phyloP scores from a whole-genome alignment of 306 rosid genomes.

The Rosa multiflora region DNA sequence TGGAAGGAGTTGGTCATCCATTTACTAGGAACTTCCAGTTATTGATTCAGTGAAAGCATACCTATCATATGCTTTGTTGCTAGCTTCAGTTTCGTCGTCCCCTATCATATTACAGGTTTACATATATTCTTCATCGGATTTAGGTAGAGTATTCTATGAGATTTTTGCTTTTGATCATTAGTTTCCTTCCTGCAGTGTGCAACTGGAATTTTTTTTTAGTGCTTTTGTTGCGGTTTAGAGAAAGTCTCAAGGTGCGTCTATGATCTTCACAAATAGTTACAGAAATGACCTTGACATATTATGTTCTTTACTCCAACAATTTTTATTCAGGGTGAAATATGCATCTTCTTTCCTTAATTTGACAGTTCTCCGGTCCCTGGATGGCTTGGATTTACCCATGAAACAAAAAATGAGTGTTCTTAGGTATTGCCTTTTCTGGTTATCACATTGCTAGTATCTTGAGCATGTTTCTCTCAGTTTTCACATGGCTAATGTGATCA shows the following conservation, averaged over 20 bases:
- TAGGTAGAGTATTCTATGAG: slow-evolving; percentile 16
- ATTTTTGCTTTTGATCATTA: slow-evolving; percentile 25
- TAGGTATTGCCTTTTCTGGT: slow-evolving; percentile 53
- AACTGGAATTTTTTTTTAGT: slow-evolving; percentile 80
- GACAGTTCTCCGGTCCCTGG: slow-evolving; percentile 90
- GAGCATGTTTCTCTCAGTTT: slow-evolving; percentile 8
- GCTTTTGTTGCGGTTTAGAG: slow-evolving; percentile 92
- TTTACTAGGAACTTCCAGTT: slow-evolving; percentile 92
- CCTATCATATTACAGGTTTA: slow-evolving; percentile 95
- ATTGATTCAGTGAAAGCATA: slow-evolving; percentile 98
- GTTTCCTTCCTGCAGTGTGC: slow-evolving; percentile 75
- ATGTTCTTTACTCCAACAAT: slow-evolving; percentile 28
- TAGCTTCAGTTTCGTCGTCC: slow-evolving; percentile 94
- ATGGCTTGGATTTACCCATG: slow-evolving; percentile 68
- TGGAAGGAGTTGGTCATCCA: slow-evolving; percentile 94
- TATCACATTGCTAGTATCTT: slow-evolving; percentile 22
- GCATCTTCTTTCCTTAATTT: slow-evolving; percentile 82
- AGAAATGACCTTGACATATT: slow-evolving; percentile 18
- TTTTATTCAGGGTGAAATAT: slow-evolving; percentile 92
- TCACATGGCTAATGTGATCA: slow-evolving; percentile 2
- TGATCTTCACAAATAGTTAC: slow-evolving; percentile 31
- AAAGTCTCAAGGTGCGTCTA: slow-evolving; percentile 87
- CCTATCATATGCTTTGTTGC: slow-evolving; percentile 91
- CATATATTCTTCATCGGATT: slow-evolving; percentile 15
- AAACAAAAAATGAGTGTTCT: slow-evolving; percentile 91